Base-by-base conservation (phyloP, 495 filamentous ascomycete genomes). In the Copromyces sp. region DNA sequence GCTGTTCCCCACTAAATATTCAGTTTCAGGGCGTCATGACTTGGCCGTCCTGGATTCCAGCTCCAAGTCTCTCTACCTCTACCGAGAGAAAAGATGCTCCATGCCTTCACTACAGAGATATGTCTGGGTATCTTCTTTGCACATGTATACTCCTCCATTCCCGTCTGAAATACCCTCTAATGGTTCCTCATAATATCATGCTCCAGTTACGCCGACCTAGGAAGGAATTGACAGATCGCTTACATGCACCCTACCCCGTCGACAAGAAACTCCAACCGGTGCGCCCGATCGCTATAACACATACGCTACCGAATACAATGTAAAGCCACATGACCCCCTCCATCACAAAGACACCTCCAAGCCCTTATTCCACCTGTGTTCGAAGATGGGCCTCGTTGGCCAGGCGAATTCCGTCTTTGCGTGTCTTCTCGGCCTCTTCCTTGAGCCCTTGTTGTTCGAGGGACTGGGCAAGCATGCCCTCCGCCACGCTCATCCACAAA, bases 401-500 rank as follows among this genome's bases (percentile, higher is more conserved):
- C 68, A 75, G 70, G 68, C 69, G 71, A 4, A 76, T 73, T 8
- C 78, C 80, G 3, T 44, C 74, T 37, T 78, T 78, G 61, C 76
- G 74, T 17, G 79, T 70, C 47, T 77, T 78, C 75, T 73, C 76
- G 8, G 91, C 92, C 75, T 95, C 92, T 5, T 85, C 83, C 14
- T 79, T 74, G 74, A 90, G 89, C 0, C 92, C 93, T 76, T 92
- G 89, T 69, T 90, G 84, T 72, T 93, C 92, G 41, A 91, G 86
- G 2, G 89, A 92, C 74, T 91, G 88, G 1, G 89, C 90, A 24
- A 95, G 85, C 88, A 95, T 91, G 6, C 91, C 91, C 73, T 92
- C 90, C 0, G 91, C 92, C 32, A 95, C 93, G 76, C 90, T 94
- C 78, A 86, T 90, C 95, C 95, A 99, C 29, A 99, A 80, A 3